A percentile compares a stretch with the other conserved stretches of the same genome.
Evolutionary conservation across 228 moss, liverwort and hornwort genomes (phyloP).

Genomic region (Sphagnum fallax): DNA sequence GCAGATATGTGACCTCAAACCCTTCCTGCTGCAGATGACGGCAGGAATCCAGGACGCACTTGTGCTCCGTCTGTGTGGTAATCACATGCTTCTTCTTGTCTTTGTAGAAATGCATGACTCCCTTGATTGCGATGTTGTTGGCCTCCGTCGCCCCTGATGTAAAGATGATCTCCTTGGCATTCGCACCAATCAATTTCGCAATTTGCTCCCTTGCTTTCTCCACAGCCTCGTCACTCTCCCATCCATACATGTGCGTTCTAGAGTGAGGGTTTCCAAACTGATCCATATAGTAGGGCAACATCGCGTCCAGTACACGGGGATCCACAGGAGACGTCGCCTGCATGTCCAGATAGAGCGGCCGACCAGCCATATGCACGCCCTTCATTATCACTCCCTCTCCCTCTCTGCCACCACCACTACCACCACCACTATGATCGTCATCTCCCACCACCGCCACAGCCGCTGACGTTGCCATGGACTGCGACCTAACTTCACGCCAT

Average conservation of each 20-base stretch:
- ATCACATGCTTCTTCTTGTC: conserved; percentile 93
- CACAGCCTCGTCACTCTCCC: conserved; percentile 94
- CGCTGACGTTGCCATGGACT: conserved; percentile 27
- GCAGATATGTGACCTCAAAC: conserved; percentile 85
- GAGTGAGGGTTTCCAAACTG: conserved; percentile 97
- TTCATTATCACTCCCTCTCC: conserved; percentile 54
- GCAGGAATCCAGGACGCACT: conserved; percentile 95
- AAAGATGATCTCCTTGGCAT: conserved; percentile 88
- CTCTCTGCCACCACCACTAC: conserved; percentile 18
- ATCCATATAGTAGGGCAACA: conserved; percentile 82
- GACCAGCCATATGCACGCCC: conserved; percentile 86
- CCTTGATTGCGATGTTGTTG: conserved; percentile 83
- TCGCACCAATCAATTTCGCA: conserved; percentile 70
- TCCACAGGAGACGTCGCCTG: conserved; percentile 98
- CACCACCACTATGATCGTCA: conserved; percentile 4
- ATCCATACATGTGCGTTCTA: conserved; percentile 86
- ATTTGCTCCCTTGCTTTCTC: conserved; percentile 79
- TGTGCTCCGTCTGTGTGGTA: conserved; percentile 96
- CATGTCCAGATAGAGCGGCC: conserved; percentile 97
- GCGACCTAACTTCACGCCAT: conserved; percentile 3
- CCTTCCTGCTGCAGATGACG: conserved; percentile 92
- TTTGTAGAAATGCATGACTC: conserved; percentile 94
- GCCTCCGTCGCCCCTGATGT: conserved; percentile 95
- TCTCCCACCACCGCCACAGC: conserved; percentile 24
- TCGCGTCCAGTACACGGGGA: conserved; percentile 89